Evolutionary conservation across 1,284 basidiomycete genomes (phyloP).

Genomic region (Pterulicium gracile): DNA sequence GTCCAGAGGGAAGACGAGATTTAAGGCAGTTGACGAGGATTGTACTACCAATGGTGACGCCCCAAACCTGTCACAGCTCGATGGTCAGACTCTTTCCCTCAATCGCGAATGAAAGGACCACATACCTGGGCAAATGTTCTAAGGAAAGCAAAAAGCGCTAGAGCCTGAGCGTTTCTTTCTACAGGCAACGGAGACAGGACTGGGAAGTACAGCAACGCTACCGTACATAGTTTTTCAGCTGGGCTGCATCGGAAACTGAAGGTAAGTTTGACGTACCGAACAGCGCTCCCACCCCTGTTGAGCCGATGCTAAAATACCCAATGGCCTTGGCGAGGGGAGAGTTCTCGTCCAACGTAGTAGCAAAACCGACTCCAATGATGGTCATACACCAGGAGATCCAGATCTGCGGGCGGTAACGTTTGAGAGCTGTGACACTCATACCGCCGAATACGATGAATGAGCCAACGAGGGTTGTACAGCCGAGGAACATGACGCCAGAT

Average conservation of each 20-base stretch:
- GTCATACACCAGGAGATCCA: constrained; percentile 16
- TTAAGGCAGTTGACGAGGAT: constrained; percentile 11
- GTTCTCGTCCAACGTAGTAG: constrained; percentile 11
- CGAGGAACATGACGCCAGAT: constrained; percentile 10
- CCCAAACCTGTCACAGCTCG: constrained; percentile 12
- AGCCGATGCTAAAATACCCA: not conserved
- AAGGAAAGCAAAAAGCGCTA: constrained; percentile 22
- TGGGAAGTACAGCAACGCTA: constrained; percentile 12
- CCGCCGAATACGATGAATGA: constrained; percentile 9
- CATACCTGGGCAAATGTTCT: constrained; percentile 15
- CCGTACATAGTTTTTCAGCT: not conserved
- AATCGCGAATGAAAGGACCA: too few relatives aligned
- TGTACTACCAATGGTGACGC: constrained; percentile 9
- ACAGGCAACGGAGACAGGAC: constrained; percentile 25
- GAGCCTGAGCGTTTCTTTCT: constrained; percentile 18
- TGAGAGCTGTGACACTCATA: constrained; percentile 5
- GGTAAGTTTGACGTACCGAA: not conserved
- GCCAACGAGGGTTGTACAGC: constrained; percentile 7
- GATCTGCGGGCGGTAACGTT: constrained; percentile 11
- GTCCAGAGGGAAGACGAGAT: constrained; percentile 5
- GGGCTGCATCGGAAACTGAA: too few relatives aligned
- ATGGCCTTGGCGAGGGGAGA: not conserved
- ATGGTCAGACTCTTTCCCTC: too few relatives aligned
- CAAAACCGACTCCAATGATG: constrained; percentile 9
- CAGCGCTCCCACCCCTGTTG: constrained; percentile 1